phyloP scores from a whole-genome alignment of 805 yeast genomes.

The Blastobotrys chiropterorum region DNA sequence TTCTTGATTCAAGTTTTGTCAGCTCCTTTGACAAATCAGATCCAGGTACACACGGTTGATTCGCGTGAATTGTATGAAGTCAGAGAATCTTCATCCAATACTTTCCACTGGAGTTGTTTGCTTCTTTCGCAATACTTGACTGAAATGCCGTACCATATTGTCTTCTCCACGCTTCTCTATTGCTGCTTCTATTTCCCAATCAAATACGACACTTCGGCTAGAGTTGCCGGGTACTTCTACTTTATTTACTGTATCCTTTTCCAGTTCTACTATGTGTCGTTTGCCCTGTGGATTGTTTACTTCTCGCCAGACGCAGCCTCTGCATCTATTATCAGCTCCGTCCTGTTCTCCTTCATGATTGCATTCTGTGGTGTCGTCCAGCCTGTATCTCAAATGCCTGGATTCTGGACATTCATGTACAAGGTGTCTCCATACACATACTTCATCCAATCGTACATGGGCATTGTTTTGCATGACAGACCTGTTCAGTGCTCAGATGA shows the following conservation, averaged over 20 bases:
- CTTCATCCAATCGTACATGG: constrained; percentile 52
- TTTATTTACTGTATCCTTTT: constrained; percentile 45
- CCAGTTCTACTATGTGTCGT: constrained; percentile 45
- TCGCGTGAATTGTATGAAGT: constrained; percentile 62
- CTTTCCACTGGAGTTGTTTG: constrained; percentile 64
- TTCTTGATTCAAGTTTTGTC: constrained; percentile 53
- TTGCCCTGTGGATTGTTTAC: constrained; percentile 51
- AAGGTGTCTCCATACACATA: constrained; percentile 66
- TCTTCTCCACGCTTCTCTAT: constrained; percentile 46
- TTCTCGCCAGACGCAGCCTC: constrained; percentile 61
- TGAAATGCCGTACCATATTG: constrained; percentile 55
- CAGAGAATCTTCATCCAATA: constrained; percentile 64
- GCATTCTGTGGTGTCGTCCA: constrained; percentile 69
- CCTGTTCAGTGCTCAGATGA: constrained; percentile 41
- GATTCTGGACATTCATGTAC: constrained; percentile 84
- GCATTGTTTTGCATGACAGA: constrained; percentile 43
- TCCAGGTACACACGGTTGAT: constrained; percentile 51
- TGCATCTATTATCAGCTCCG: constrained; percentile 53
- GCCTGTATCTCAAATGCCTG: constrained; percentile 53
- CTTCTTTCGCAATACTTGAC: constrained; percentile 46
- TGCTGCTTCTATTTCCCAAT: constrained; percentile 49
- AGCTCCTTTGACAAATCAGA: constrained; percentile 57
- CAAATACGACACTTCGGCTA: constrained; percentile 38
- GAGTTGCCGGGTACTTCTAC: constrained; percentile 45
- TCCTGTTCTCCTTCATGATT: constrained; percentile 51